phyloP scores from a whole-genome alignment of 345 rosid species.

The Luvunga scandens region DNA sequence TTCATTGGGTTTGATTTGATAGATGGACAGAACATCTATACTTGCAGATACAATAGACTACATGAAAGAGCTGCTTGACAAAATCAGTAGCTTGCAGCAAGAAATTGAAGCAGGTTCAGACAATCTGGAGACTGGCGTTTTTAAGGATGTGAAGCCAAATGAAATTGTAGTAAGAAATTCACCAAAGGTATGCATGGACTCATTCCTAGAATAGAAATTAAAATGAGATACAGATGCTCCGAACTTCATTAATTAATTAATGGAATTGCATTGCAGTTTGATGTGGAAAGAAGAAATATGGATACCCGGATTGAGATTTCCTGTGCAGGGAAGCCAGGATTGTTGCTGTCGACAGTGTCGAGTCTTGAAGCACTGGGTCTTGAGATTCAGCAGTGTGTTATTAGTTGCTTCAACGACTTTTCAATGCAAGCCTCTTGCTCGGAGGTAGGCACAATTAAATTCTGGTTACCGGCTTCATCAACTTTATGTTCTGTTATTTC shows the following conservation, averaged over 20 bases:
- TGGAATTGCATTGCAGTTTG: constrained; percentile 48
- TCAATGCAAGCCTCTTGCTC: constrained; percentile 93
- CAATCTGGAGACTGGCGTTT: constrained; percentile 29
- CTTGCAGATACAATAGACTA: constrained; percentile 52
- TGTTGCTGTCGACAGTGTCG: constrained; percentile 69
- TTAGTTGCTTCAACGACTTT: constrained; percentile 93
- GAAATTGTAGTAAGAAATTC: constrained; percentile 66
- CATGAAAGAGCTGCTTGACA: constrained; percentile 61
- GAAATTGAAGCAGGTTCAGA: constrained; percentile 36
- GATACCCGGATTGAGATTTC: constrained; percentile 70
- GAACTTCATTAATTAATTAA: too few relatives aligned
- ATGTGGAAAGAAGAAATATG: constrained; percentile 56
- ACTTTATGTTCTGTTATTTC: neutral
- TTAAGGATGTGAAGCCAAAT: constrained; percentile 52
- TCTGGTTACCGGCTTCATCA: neutral
- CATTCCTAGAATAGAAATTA: neutral
- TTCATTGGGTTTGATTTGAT: constrained; percentile 2
- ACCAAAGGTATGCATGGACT: constrained; percentile 61
- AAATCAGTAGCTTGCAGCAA: constrained; percentile 57
- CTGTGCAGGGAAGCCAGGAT: constrained; percentile 78
- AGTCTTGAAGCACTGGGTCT: constrained; percentile 83
- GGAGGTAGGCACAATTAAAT: constrained; percentile 39
- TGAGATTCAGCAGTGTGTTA: constrained; percentile 89
- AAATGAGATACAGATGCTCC: neutral
- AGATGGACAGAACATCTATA: constrained; percentile 54